A percentile compares a stretch with the other conserved stretches of the same genome.
These are phyloP conservation scores for Epicoccum sorghinum DNA, from an alignment of 2,329 filamentous ascomycete species.

Conservation along the genomic window DNA sequence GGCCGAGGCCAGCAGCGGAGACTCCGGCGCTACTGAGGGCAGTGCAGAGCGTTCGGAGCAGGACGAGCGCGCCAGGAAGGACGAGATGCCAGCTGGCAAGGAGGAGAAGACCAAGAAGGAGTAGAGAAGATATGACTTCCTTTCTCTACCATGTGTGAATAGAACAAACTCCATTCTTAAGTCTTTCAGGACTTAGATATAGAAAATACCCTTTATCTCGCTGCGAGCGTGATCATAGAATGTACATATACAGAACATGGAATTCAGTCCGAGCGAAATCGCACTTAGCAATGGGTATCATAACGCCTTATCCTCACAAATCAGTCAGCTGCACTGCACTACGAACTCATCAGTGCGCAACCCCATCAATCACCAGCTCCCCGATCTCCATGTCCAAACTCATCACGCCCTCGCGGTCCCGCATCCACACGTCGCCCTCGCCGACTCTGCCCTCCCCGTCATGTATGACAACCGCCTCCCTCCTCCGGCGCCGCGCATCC, in stretches of 20 bases:
- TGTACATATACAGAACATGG: slow-evolving; percentile 7
- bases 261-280: neutral
- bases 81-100: slow-evolving; percentile 28
- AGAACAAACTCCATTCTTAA: slow-evolving; percentile 5
- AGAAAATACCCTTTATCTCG: slow-evolving; percentile 15
- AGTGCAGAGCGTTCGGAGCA: slow-evolving; percentile 43
- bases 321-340: neutral
- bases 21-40: slow-evolving; percentile 27
- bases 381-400: slow-evolving; percentile 14
- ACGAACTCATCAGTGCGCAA: slow-evolving; percentile 4
- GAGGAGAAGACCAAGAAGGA: slow-evolving; percentile 21
- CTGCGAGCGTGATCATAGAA: slow-evolving; percentile 3
- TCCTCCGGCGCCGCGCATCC: slow-evolving; percentile 73
- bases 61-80: slow-evolving; percentile 35
- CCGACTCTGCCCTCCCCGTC: slow-evolving; percentile 79
- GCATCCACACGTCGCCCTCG: slow-evolving; percentile 78
- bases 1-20: slow-evolving; percentile 41
- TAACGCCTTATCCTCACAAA: neutral
- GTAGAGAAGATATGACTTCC: slow-evolving; percentile 1
- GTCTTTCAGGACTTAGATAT: slow-evolving; percentile 3
- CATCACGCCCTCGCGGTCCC: slow-evolving; percentile 27
- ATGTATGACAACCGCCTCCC: slow-evolving; percentile 90
- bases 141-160: slow-evolving; percentile 12
- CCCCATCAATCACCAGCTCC: slow-evolving; percentile 13
- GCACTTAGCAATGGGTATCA: slow-evolving; percentile 10